Conservation (phyloP, 2,329 filamentous ascomycete genomes). For the Arthroderma sp. region DNA sequence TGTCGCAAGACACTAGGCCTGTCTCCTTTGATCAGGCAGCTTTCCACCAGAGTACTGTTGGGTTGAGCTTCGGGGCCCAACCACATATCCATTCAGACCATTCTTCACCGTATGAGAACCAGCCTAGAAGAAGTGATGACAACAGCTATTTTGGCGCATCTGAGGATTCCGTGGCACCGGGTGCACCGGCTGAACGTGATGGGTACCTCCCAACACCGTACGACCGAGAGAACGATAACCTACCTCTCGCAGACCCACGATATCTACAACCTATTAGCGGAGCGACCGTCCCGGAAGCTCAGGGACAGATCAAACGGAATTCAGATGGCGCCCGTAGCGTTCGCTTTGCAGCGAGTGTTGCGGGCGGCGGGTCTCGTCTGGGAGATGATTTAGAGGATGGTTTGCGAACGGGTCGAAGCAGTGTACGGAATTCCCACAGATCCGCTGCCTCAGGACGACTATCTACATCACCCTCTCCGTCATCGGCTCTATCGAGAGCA, state of each 20-base stretch:
- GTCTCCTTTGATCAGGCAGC: neutral
- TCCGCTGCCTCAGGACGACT: constrained; percentile 41
- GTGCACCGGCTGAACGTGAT: neutral
- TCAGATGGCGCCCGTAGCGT: constrained; percentile 36
- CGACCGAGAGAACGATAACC: constrained; percentile 44
- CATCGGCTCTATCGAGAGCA: constrained; percentile 53
- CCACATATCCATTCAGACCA: neutral
- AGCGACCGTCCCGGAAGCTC: constrained; percentile 31
- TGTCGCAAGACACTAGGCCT: constrained; percentile 19
- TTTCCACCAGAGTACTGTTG: constrained; percentile 6
- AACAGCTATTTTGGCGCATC: neutral
- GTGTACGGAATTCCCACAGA: neutral
- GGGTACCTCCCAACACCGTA: constrained; percentile 34
- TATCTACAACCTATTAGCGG: constrained; percentile 48
- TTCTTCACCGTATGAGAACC: neutral
- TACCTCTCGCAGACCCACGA: constrained; percentile 46
- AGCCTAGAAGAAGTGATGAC: neutral
- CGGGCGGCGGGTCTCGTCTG: constrained; percentile 36
- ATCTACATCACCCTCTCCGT: constrained; percentile 44
- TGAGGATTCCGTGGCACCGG: neutral
- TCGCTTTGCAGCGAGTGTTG: constrained; percentile 36
- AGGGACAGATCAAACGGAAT: constrained; percentile 34
- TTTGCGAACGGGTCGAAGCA: constrained; percentile 29
- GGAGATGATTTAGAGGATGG: constrained; percentile 57
- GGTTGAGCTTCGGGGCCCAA: constrained; percentile 7